These are phyloP conservation scores for Microdochium bolleyi DNA, from an alignment of 2,329 filamentous ascomycete species.

Conservation along the genomic window DNA sequence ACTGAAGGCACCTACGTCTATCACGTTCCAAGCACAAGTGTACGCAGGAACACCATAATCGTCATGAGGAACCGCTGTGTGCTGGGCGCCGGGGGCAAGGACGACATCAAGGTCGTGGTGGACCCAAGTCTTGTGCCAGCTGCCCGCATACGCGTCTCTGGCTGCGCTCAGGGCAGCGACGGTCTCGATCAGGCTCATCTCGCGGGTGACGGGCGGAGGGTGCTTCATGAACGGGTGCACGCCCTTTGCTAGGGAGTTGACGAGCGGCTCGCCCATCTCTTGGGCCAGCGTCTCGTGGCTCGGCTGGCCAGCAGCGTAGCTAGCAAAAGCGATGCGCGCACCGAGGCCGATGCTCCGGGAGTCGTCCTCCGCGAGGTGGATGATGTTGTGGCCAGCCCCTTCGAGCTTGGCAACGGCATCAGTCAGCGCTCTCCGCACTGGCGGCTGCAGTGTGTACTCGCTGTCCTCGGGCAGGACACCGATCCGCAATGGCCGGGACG, in stretches of 20 bases:
- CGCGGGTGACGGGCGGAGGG: neutral
- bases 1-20: neutral
- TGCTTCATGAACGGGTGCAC: neutral
- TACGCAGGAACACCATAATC: neutral
- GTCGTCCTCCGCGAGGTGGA: neutral
- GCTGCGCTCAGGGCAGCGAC: neutral
- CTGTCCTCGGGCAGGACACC: neutral
- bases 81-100: neutral
- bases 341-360: neutral
- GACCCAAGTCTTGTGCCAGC: neutral
- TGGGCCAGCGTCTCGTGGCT: neutral
- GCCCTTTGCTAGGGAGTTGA: neutral
- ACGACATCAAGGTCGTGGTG: neutral
- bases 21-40: neutral
- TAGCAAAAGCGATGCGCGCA: neutral
- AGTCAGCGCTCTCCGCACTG: neutral
- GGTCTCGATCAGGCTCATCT: neutral
- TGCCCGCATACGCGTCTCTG: neutral
- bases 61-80: neutral
- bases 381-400: neutral
- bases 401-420: neutral
- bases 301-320: neutral
- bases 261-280: neutral
- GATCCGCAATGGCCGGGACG: neutral
- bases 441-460: neutral